Base-by-base conservation (phyloP, 139 green algal genomes). In the Asterochloris erici region DNA sequence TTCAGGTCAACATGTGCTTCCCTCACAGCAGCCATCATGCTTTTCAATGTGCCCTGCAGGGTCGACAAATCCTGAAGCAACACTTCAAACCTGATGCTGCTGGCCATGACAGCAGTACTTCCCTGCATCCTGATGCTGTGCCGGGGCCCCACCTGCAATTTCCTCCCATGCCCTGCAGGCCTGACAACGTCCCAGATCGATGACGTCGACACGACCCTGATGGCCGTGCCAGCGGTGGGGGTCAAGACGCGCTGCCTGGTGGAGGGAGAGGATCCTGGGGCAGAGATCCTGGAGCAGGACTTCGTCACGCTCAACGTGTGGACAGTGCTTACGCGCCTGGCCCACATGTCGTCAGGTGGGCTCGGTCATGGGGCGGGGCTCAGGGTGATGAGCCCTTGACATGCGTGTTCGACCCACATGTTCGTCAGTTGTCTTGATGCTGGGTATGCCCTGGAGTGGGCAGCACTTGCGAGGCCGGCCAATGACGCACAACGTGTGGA, bases 251-350 rank as follows among this genome's bases (percentile, higher is more conserved):
- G 74, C 11, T 84, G 79, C 69, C 82, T 86, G 68, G 90, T 95
- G 63, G 89, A 94, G 24, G 92, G 86, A 0, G 93, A 95, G 85
- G 89, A 92, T 0, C 91, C 94, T 28, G 79, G 38, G 23, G 26
- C 76, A 0, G 73, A 74, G 10, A 90, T 96, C 84, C 86, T 91
- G 79, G 89, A 95, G 88, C 26, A 70, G 0, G 94, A 97, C 82
- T 62, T 93, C 0, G 90, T 95, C 54, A 94, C 90, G 27, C 81
- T 69, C 62, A 73, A 60, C n/a, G 68, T 78, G 28, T 61, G 83
- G 23, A 66, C 93, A 24, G 68, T 96, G 78, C 85, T 98, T 60
- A 91, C 86, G 21, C 87, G 93, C 38, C 38, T 54, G 38, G 38
- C 38, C 21, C 66, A 27, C 66, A 27, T 54, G 38, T 54, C 38